These are phyloP conservation scores for Dendrobium nobile DNA, from an alignment of 106 monocot genomes.

Conservation along the genomic window DNA sequence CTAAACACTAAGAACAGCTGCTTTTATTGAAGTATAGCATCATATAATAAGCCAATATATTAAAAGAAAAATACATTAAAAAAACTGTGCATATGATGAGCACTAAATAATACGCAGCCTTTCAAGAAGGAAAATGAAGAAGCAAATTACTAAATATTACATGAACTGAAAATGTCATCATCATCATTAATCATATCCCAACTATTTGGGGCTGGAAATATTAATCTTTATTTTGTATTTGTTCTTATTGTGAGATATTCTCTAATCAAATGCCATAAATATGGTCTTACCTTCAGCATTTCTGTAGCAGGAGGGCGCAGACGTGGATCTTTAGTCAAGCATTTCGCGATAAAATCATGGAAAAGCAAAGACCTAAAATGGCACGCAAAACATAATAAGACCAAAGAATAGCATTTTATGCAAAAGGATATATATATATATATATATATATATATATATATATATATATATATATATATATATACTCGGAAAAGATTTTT, in stretches of 20 bases:
- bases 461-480: neutral
- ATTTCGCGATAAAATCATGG: conserved; percentile 98
- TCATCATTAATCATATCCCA: too few species aligned
- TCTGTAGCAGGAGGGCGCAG: conserved; percentile 80
- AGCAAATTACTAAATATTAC: neutral
- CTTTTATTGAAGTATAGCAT: neutral
- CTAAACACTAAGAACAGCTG: neutral
- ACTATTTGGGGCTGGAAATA: too few species aligned
- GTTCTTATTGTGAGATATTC: neutral
- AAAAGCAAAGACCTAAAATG: conserved; percentile 81
- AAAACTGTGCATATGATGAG: neutral
- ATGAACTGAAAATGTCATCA: neutral
- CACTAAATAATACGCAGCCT: neutral
- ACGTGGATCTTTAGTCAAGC: conserved; percentile 96
- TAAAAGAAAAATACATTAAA: neutral
- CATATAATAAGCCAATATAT: neutral
- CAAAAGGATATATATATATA: neutral
- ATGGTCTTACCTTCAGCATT: conserved; percentile 78
- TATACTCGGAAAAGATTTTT: neutral
- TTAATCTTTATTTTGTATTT: too few species aligned
- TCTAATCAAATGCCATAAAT: neutral
- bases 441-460: too few species aligned
- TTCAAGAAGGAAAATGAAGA: neutral
- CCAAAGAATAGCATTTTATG: neutral
- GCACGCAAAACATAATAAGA: conserved; percentile 4